Evolutionary conservation across 768 basidiomycete genomes (phyloP).

Genomic region (Pleurotus tuoliensis): DNA sequence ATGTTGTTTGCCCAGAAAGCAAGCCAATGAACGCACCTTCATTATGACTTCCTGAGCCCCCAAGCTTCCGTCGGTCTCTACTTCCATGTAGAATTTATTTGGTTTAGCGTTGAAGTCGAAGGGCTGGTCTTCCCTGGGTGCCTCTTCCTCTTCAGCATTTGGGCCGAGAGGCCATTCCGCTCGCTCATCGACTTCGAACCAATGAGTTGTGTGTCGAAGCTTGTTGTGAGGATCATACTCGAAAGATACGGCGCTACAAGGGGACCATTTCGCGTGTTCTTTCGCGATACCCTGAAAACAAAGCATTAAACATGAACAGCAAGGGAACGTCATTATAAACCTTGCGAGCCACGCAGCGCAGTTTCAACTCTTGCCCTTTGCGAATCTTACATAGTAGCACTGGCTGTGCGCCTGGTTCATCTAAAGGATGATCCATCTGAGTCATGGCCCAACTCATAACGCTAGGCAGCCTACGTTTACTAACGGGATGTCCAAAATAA

Average conservation of each 20-base stretch:
- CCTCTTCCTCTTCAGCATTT: constrained; percentile 83
- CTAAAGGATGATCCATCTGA: constrained; percentile 29
- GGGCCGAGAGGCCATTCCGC: constrained; percentile 90
- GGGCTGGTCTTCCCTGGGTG: constrained; percentile 70
- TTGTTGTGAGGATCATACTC: constrained; percentile 99
- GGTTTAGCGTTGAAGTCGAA: constrained; percentile 91
- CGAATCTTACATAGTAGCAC: constrained; percentile 89
- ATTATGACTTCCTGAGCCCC: constrained; percentile 86
- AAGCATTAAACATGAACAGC: background rate
- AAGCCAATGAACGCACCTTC: constrained; percentile 44
- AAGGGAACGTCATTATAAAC: constrained; percentile 30
- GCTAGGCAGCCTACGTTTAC: constrained; percentile 56
- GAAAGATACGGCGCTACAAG: constrained; percentile 90
- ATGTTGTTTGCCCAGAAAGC: background rate
- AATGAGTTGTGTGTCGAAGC: constrained; percentile 91
- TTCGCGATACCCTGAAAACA: constrained; percentile 83
- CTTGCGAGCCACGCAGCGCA: constrained; percentile 91
- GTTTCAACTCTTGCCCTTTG: constrained; percentile 86
- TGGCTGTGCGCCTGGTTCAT: constrained; percentile 57
- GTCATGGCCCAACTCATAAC: background rate
- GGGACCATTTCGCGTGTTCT: constrained; percentile 99
- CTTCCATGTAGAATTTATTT: constrained; percentile 88
- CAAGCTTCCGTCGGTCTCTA: constrained; percentile 91
- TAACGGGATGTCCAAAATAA: constrained; percentile 78
- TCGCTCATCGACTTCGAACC: constrained; percentile 81